phyloP scores from a whole-genome alignment of 768 basidiomycete genomes.

The Hypholoma sublateritium region DNA sequence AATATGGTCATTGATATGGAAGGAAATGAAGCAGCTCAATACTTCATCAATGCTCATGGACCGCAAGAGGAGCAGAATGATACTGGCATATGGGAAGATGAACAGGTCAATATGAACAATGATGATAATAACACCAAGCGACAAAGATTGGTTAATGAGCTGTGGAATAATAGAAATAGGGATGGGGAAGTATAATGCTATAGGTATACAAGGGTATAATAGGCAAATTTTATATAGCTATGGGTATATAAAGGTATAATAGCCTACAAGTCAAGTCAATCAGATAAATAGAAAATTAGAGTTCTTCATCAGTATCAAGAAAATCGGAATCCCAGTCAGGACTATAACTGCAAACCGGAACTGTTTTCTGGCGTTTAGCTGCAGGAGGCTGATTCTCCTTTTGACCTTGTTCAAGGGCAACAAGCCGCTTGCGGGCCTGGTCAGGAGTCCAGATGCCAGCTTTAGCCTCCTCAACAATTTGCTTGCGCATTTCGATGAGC shows the following conservation, averaged over 20 bases:
- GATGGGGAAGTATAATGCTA: background rate
- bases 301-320: background rate
- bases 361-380: background rate
- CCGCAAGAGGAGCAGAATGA: background rate
- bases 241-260: background rate
- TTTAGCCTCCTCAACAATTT: background rate
- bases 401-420: background rate
- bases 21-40: conserved; percentile 15
- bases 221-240: background rate
- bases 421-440: background rate
- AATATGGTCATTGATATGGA: conserved; percentile 34
- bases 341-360: background rate
- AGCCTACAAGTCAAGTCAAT: background rate
- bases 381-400: background rate
- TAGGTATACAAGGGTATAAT: too few species aligned
- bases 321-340: background rate
- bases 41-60: conserved; percentile 12
- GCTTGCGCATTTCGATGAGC: background rate
- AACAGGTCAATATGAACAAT: background rate
- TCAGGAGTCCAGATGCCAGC: background rate
- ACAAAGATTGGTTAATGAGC: background rate
- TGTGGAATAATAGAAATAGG: background rate
- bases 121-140: background rate
- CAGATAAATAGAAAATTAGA: background rate
- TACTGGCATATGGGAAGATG: background rate